Evolutionary conservation across 352 stramenopile genomes (phyloP), one percentile per base, ranked within the genome.

Genomic region (Phytophthora ohioensis): DNA sequence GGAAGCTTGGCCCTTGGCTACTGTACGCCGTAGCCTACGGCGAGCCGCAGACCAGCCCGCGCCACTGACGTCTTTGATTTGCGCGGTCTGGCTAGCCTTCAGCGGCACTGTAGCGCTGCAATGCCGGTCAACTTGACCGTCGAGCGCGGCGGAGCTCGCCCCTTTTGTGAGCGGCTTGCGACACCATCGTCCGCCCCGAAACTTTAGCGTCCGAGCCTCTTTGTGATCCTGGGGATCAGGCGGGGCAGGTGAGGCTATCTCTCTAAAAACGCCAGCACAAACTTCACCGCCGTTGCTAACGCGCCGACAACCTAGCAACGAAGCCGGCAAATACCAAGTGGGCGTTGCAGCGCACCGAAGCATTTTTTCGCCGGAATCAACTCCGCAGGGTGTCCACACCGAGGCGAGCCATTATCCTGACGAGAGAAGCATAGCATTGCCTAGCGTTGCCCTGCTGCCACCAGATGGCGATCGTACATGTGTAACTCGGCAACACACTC

Each of bases 31-130:
- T 27, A 27, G 21, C 21, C 21, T 27, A 27, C 41, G 38, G 30
- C 39, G 51, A 51, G 12, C 41, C 21, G 57, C 32, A 39, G 45
- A 67, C 27, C 27, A 10, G 42, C 15, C 53, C 48, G 30, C 31
- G 41, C 56, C 48, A 63, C 65, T 72, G 65, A 67, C 65, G 57
- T 36, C 58, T 72, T 67, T 63, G 65, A 72, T 72, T 72, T 72
- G 65, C 65, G 31, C 32, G 57, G 51, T 57, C 57, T 53, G 65
- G 58, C 65, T 73, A 63, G 64, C 43, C 57, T 47, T 56, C 49
- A 58, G 48, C 11, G 31, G 47, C 21, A 27, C 21, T 27, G 21
- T 38, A 21, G 8, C 12, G 38, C 12, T 15, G 31, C 17, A 38
- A 12, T 45, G 48, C 17, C 5, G 34, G n/a, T 35, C 43, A 55